Evolutionary conservation across 768 basidiomycete species (phyloP).

Genomic region (Mycena alexandri): DNA sequence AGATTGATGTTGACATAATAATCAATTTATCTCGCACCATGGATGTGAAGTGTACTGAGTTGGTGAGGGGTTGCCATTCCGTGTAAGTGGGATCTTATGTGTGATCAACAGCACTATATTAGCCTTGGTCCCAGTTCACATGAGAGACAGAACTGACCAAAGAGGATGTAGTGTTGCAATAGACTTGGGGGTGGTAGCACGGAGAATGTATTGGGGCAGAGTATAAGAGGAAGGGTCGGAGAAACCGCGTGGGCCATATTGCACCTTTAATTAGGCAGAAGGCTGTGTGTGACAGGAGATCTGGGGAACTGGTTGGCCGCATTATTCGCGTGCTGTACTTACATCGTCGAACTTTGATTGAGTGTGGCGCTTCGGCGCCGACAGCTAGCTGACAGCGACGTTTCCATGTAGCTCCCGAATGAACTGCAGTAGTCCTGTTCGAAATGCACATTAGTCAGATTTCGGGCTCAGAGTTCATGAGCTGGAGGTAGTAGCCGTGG

Average conservation of each 20-base stretch:
- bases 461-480: background rate
- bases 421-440: background rate
- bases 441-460: background rate
- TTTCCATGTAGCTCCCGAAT: background rate
- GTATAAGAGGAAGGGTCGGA: constrained; percentile 2
- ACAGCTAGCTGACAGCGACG: constrained; percentile 7
- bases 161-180: too few relatives aligned
- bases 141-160: too few relatives aligned
- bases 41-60: too few relatives aligned
- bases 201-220: background rate
- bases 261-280: too few relatives aligned
- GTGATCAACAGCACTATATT: background rate
- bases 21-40: too few relatives aligned
- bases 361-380: background rate
- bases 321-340: background rate
- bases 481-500: too few relatives aligned
- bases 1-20: background rate
- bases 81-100: constrained; percentile 1
- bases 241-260: background rate
- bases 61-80: too few relatives aligned
- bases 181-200: too few relatives aligned
- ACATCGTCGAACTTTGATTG: constrained; percentile 5
- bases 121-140: background rate
- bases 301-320: too few relatives aligned
- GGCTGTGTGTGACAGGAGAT: too few relatives aligned